Evolutionary conservation across 2,329 filamentous ascomycete species (phyloP).

Genomic region (Verticillium alfalfae): DNA sequence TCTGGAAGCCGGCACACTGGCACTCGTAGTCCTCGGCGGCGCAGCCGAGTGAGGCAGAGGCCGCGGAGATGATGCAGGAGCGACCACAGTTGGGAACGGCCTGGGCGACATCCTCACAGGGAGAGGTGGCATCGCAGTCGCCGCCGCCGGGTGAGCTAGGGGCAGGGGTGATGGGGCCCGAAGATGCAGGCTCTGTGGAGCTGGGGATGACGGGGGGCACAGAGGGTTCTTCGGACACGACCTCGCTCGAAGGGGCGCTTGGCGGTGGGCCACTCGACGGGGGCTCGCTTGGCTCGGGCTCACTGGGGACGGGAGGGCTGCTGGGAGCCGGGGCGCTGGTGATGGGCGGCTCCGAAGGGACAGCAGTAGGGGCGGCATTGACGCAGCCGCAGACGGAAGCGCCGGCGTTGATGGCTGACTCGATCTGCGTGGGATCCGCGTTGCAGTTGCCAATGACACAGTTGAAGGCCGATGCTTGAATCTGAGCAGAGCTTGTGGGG

Average conservation of each 20-base stretch:
- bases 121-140: conserved; percentile 13
- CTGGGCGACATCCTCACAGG: conserved; percentile 10
- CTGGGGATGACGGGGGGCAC: conserved; percentile 1
- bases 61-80: conserved; percentile 18
- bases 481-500: conserved; percentile 12
- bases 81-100: conserved; percentile 15
- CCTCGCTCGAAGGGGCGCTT: not conserved
- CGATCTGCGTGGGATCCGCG: conserved; percentile 1
- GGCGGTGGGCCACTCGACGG: not conserved
- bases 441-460: conserved; percentile 14
- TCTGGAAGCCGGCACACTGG: conserved; percentile 14
- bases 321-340: not conserved
- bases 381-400: conserved; percentile 14
- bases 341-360: not conserved
- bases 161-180: conserved; percentile 1
- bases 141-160: not conserved
- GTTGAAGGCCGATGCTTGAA: conserved; percentile 10
- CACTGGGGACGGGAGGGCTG: not conserved
- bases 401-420: conserved; percentile 13
- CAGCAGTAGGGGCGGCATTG: conserved; percentile 6
- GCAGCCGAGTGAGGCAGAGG: conserved; percentile 14
- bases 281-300: not conserved
- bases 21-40: conserved; percentile 16
- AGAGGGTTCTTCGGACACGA: not conserved
- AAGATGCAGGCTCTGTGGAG: not conserved